phyloP scores from a whole-genome alignment of 1,284 basidiomycete genomes.

The Schizopora paradoxa region DNA sequence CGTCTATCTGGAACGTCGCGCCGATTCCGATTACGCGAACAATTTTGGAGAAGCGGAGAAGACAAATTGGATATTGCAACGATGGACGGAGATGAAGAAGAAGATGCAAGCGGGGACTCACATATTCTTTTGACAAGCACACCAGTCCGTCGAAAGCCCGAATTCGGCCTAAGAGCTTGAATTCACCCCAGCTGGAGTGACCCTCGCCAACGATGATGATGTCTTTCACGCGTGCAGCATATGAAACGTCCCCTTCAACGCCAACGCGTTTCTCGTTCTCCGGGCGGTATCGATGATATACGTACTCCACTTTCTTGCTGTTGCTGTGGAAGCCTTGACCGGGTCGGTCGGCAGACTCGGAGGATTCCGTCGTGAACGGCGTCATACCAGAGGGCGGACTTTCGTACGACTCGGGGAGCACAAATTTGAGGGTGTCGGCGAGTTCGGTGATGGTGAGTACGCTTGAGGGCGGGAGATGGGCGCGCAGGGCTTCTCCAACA shows the following conservation, averaged over 20 bases:
- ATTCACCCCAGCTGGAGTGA: slow-evolving; percentile 78
- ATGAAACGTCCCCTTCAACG: slow-evolving; percentile 18
- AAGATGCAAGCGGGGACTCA: slow-evolving; percentile 31
- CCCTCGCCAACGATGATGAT: slow-evolving; percentile 72
- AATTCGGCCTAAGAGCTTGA: slow-evolving; percentile 62
- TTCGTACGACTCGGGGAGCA: too few relatives aligned
- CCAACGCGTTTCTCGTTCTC: slow-evolving; percentile 1
- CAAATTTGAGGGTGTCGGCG: background rate
- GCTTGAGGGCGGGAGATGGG: slow-evolving; percentile 42
- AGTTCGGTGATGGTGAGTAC: background rate
- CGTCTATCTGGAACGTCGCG: too few relatives aligned
- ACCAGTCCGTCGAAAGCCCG: slow-evolving; percentile 68
- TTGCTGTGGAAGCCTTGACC: too few relatives aligned
- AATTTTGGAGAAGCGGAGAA: background rate
- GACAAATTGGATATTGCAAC: background rate
- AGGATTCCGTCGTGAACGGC: too few relatives aligned
- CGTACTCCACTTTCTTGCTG: too few relatives aligned
- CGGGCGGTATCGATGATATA: slow-evolving; percentile 17
- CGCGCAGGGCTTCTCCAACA: slow-evolving; percentile 36
- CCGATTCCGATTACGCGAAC: too few relatives aligned
- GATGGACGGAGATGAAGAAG: background rate
- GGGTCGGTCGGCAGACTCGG: too few relatives aligned
- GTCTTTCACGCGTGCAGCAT: slow-evolving; percentile 41
- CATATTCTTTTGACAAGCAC: slow-evolving; percentile 70
- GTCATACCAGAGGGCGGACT: too few relatives aligned